A percentile compares a stretch with the other conserved stretches of the same genome.
phyloP scores from a whole-genome alignment of 345 rosid genomes.

The Barbarea vulgaris region DNA sequence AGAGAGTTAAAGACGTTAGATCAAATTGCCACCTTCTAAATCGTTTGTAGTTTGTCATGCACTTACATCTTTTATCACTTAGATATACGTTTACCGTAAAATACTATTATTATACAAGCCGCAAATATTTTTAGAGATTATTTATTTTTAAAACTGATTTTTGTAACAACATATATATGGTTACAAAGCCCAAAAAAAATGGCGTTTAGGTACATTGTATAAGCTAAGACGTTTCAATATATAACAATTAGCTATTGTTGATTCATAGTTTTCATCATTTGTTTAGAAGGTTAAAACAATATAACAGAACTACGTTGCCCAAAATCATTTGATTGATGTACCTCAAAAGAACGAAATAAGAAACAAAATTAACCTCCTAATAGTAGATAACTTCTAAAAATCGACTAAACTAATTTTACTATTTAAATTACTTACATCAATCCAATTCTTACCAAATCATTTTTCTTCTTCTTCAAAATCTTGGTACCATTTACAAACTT shows the following conservation, averaged over 20 bases:
- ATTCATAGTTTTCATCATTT: not conserved
- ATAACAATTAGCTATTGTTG: not conserved
- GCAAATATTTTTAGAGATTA: not conserved
- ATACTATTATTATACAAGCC: not conserved
- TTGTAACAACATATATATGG: not conserved
- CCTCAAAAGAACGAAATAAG: not conserved
- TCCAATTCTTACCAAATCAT: not conserved
- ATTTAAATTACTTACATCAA: not conserved
- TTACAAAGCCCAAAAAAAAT: not conserved
- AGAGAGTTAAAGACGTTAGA: not conserved
- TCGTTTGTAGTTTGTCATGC: not conserved
- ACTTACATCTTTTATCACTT: not conserved
- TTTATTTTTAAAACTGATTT: not conserved
- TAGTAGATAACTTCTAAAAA: not conserved
- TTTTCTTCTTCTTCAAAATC: not conserved
- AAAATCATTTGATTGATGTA: not conserved
- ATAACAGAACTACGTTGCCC: not conserved
- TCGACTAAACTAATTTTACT: not conserved
- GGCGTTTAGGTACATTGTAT: not conserved
- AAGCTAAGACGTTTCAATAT: not conserved
- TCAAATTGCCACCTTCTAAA: not conserved
- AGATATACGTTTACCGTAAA: not conserved
- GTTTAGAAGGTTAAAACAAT: not conserved
- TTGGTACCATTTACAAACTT: not conserved
- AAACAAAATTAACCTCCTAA: not conserved